Evolutionary conservation across 108 stramenopile genomes (phyloP).

Genomic region (Schizochytrium sp.): DNA sequence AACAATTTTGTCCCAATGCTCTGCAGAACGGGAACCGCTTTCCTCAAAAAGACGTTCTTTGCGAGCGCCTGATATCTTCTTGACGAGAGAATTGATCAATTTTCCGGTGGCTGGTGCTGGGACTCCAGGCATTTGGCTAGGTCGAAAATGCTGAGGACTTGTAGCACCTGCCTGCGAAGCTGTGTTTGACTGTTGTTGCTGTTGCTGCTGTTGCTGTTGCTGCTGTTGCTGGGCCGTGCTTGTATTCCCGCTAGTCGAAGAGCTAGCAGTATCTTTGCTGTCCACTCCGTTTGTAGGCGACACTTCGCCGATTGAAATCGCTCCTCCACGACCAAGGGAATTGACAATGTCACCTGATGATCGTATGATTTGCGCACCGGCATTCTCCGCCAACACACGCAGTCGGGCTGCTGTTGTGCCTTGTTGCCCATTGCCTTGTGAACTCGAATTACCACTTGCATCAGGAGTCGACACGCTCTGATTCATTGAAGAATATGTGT

Average conservation of each 20-base stretch:
- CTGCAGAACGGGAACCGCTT: slow-evolving; percentile 33
- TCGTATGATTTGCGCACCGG: slow-evolving; percentile 40
- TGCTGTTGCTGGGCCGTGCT: no score
- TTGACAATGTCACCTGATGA: slow-evolving; percentile 25
- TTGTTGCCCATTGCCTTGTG: neutral
- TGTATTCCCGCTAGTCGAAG: no score
- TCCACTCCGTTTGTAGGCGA: neutral
- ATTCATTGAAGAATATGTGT: no score
- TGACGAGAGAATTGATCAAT: slow-evolving; percentile 49
- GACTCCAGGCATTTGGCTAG: neutral
- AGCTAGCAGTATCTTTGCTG: no score
- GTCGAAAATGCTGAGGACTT: neutral
- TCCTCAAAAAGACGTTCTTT: slow-evolving; percentile 36
- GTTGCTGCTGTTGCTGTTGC: no score
- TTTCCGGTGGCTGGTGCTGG: slow-evolving; percentile 44
- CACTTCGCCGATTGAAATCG: neutral
- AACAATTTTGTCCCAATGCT: slow-evolving; percentile 61
- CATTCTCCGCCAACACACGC: neutral
- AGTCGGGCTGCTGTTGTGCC: neutral
- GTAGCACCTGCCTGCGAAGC: no score
- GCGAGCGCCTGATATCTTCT: slow-evolving; percentile 50
- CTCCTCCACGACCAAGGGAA: neutral
- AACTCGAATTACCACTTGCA: neutral
- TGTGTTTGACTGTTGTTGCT: no score
- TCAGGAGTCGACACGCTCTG: neutral